Evolutionary conservation across 2,329 filamentous ascomycete species (phyloP), one percentile per base, ranked within the genome.

Genomic region (Arachnopeziza araneosa): DNA sequence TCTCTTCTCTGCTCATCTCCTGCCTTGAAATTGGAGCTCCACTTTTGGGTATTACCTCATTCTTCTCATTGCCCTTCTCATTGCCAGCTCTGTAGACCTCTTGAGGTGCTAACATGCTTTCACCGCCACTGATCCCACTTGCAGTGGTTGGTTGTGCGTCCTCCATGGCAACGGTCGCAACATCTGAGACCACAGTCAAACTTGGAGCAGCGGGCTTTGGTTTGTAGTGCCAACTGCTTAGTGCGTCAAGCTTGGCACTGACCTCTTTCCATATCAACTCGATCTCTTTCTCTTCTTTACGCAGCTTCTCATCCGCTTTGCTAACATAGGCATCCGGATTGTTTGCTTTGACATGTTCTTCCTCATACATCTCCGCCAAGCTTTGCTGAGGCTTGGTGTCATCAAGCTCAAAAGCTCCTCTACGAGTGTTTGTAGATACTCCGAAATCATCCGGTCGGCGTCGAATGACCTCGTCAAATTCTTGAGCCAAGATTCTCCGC

Each of bases 211-310:
- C 83, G 12, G 90, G 87, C 77, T 93, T 96, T 57, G 95, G 95
- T 75, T 91, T 93, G 83, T 96, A 97, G 77, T 97, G 90, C 87
- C 91, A 96, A 73, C 90, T 96, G 75, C 87, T 93, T 64, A 99
- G 85, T 24, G 90, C 85, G 75, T 99, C 95, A 58, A 99, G 85
- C 64, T 91, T 90, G 52, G 83, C 83, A 70, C 83, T 87, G 57
- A 97, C 81, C 44, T 90, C 88, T 67, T 85, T 89, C 92, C 95
- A 99, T 69, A 97, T 78, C 30, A 80, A 80, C 69, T 88, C 86
- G 57, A 98, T 89, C 72, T 96, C 92, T 60, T 84, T 82, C 75
- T 97, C 91, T 70, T 96, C 90, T 63, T 87, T 88, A 66, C 84
- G 85, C 24, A 91, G 77, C 75, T 93, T 93, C 75, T 95, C 91